These are phyloP conservation scores for Trichoderma endophyticum DNA, from an alignment of 2,329 filamentous ascomycete species.

Conservation along the genomic window DNA sequence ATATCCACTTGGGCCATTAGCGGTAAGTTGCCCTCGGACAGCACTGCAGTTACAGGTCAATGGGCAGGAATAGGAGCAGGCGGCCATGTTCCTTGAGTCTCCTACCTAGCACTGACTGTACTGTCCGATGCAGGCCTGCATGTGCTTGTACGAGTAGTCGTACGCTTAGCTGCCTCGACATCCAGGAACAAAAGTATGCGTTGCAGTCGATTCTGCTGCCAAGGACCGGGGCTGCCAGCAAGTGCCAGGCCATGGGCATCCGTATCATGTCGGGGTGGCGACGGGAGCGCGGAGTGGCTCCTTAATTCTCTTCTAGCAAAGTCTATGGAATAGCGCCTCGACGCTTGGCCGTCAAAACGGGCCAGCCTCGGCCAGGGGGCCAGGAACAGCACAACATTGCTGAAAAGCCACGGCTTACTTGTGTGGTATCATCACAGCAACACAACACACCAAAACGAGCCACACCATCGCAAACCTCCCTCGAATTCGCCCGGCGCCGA, in stretches of 20 bases:
- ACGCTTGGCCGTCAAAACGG: slow-evolving; percentile 6
- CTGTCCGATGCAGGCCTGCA: not conserved
- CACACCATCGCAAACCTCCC: not conserved
- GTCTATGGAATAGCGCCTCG: slow-evolving; percentile 8
- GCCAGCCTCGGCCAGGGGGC: slow-evolving; percentile 12
- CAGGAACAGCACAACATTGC: slow-evolving; percentile 8
- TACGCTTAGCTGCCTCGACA: slow-evolving; percentile 2
- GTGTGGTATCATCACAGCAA: slow-evolving; percentile 9
- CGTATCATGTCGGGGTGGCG: not conserved
- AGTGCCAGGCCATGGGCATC: not conserved
- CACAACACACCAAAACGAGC: not conserved
- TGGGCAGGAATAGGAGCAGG: not conserved
- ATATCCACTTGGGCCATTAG: not conserved
- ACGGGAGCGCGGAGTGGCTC: slow-evolving; percentile 15
- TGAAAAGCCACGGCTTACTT: not conserved
- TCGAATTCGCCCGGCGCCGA: not conserved
- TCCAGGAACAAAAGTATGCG: not conserved
- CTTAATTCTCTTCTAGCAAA: slow-evolving; percentile 8
- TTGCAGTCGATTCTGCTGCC: slow-evolving; percentile 10
- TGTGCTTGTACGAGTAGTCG: not conserved
- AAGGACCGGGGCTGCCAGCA: not conserved
- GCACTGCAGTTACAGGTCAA: not conserved
- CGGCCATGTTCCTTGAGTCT: not conserved
- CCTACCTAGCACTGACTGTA: not conserved
- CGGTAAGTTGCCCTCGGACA: not conserved